Evolutionary conservation across 75 land plant species (phyloP), one percentile per base, ranked within the genome.

Genomic region (Adiantum capillusveneris): DNA sequence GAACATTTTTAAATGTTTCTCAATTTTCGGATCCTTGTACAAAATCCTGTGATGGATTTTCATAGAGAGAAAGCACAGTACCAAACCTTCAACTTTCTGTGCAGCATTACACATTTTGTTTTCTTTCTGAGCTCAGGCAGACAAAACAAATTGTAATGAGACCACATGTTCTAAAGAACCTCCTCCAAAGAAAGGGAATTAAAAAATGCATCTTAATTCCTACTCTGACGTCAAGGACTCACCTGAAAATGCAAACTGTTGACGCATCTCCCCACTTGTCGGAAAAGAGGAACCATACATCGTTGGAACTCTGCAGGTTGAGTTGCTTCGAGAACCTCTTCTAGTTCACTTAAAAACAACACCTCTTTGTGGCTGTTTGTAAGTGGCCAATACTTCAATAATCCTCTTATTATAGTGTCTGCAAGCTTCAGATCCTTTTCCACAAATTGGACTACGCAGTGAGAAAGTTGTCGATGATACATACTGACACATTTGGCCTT

Each of bases 371-470:
- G 83, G 24, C 71, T 68, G 29, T 83, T 83, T 1, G 83, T 73
- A 2, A 76, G 22, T 1, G 86, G 86, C 86, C 86, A 83, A 48
- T 67, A 76, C 57, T 58, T 72, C 30, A 83, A 19, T 57, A 83
- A 57, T 11, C 83, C 77, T 43, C 57, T 54, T 18, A 76, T 66
- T 16, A 83, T 71, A 22, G 59, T 53, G 36, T 62, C 83, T 20
- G 74, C 84, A 9, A 83, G 72, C 44, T 13, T 62, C 20, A 55
- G 51, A 57, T 83, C 83, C 61, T 83, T 83, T 59, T 80, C 61
- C 73, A 80, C 83, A 65, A 83, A 80, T 73, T 83, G 83, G 18
- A 56, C 43, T 11, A 83, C 70, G 60, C 86, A 83, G 57, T 83
- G 80, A 26, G 68, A 41, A 25, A 80, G 61, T 57, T 83, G 86